A percentile compares a stretch with the other conserved stretches of the same genome.
These are phyloP conservation scores for Anisodus tanguticus DNA, from an alignment of 257 asterid species.

Conservation along the genomic window DNA sequence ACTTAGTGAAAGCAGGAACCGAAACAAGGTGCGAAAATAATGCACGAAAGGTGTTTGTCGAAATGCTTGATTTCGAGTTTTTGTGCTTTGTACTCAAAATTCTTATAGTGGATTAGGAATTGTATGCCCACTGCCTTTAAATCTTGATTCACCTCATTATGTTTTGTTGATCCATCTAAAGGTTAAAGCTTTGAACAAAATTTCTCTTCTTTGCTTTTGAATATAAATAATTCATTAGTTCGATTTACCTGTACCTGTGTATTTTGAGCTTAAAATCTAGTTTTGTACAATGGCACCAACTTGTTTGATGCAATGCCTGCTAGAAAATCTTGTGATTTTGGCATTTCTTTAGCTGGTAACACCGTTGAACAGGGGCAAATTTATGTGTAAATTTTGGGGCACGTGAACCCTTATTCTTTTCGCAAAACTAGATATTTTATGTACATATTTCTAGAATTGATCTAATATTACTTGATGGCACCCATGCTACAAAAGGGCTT, in stretches of 20 bases:
- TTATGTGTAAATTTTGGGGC: too few relatives aligned
- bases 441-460: too few relatives aligned
- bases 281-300: slow-evolving; percentile 27
- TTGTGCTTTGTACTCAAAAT: slow-evolving; percentile 9
- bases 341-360: not conserved
- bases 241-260: not conserved
- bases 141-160: slow-evolving; percentile 2
- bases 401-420: too few relatives aligned
- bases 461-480: too few relatives aligned
- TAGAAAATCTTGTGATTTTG: not conserved
- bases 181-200: not conserved
- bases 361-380: not conserved
- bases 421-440: too few relatives aligned
- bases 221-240: not conserved
- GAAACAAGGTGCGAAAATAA: not conserved
- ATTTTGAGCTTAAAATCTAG: not conserved
- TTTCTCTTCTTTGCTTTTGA: not conserved
- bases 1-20: not conserved
- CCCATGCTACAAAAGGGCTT: too few relatives aligned
- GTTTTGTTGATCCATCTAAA: not conserved
- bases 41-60: slow-evolving; percentile 19
- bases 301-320: slow-evolving; percentile 55
- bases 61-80: not conserved
- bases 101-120: not conserved
- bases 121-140: not conserved